Evolutionary conservation across 768 basidiomycete genomes (phyloP), one percentile per base, ranked within the genome.

Genomic region (Tricholoma bakamatsutake): DNA sequence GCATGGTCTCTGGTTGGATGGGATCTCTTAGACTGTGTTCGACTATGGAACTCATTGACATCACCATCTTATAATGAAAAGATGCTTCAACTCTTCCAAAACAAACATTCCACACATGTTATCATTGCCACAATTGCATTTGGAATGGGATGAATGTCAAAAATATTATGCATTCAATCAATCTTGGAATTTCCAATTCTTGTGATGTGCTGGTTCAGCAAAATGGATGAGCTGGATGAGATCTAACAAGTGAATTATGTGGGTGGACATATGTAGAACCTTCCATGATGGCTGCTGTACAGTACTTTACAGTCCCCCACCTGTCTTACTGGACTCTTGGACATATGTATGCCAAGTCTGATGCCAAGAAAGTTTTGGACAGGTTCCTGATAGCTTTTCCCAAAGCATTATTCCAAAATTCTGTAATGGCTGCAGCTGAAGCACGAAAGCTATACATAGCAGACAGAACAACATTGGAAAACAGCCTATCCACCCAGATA

Each of bases 141-240:
- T 28, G 57, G 57, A 17, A 31, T 54, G 21, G 57, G 57, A 58
- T 54, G 53, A 54, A 58, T n/a, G n/a, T 58, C 18, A 46, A 30
- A 5, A 55, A 43, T 48, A 58, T 58, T 35, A 54, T 15, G 6
- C n/a, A 54, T 33, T 54, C 53, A 12, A 55, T 58, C 28, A 58
- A 58, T 31, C 53, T 58, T n/a, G 57, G 53, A 9, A 24, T 58
- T 9, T 53, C 40, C 5, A 50, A 58, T 28, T 50, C 53, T 18
- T 17, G 28, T 30, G 53, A 58, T 24, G 52, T 49, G 2, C 37
- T 58, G 11, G 50, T 58, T 24, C 53, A 58, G 30, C 57, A 58
- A 28, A 58, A 58, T 51, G 53, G 57, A 37, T 13, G 50, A 3
- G 57, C 50, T 6, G 53, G 57, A 18, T 37, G 53, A 42, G 45